These are phyloP conservation scores for Ophidiomyces ophidiicola DNA, from an alignment of 2,329 filamentous ascomycete species.

Conservation along the genomic window DNA sequence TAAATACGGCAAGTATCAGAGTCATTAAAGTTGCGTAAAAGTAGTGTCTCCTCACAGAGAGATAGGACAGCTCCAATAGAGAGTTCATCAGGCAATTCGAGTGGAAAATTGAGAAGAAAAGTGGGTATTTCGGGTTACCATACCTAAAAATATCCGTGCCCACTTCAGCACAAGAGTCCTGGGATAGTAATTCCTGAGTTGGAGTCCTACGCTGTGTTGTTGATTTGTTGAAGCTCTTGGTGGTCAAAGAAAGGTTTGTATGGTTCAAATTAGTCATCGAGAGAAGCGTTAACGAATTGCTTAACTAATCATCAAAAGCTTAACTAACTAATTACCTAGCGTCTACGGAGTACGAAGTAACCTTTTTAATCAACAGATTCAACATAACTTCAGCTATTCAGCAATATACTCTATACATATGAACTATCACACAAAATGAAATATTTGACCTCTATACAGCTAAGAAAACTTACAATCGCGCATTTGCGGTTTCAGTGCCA, in stretches of 20 bases:
- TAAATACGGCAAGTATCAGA: slow-evolving; percentile 14
- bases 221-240: neutral
- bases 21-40: slow-evolving; percentile 18
- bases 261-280: no score
- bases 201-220: neutral
- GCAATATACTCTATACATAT: no score
- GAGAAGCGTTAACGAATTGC: no score
- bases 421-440: no score
- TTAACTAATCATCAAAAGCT: no score
- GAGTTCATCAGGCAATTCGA: slow-evolving; percentile 19
- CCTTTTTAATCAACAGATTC: no score
- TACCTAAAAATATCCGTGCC: slow-evolving; percentile 6
- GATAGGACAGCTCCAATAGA: slow-evolving; percentile 27
- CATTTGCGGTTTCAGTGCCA: slow-evolving; percentile 5
- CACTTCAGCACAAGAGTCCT: neutral
- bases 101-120: neutral
- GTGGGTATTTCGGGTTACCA: neutral
- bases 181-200: neutral
- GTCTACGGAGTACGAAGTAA: no score
- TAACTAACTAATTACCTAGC: no score
- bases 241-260: no score
- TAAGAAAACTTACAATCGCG: neutral
- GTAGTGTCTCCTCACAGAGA: slow-evolving; percentile 18
- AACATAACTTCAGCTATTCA: no score
- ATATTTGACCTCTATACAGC: neutral